Percentiles rank a stretch among this genome's conserved stretches.
These are phyloP conservation scores for Calendula officinalis DNA, from an alignment of 129 eudicot genomes.

Conservation along the genomic window DNA sequence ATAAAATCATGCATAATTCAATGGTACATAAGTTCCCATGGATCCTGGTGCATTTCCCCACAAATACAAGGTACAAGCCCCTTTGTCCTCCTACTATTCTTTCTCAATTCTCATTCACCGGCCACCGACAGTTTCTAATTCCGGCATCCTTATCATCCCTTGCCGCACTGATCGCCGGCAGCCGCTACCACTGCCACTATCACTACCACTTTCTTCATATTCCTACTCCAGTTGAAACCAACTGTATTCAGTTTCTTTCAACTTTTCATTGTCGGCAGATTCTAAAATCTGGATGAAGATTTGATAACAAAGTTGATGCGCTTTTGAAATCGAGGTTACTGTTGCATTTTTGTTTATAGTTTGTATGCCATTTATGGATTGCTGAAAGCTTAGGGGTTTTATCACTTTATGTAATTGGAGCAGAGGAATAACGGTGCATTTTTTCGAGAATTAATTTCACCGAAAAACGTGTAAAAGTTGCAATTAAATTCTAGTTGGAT, in stretches of 20 bases:
- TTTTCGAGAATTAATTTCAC: slow-evolving; percentile 15
- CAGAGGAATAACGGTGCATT: slow-evolving; percentile 20
- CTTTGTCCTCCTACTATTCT: slow-evolving; percentile 26
- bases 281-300: background rate
- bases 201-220: slow-evolving; percentile 5
- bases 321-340: slow-evolving; percentile 3
- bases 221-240: background rate
- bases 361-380: background rate
- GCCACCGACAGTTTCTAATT: slow-evolving; percentile 38
- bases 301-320: slow-evolving; percentile 4
- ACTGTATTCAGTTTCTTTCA: background rate
- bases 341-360: background rate
- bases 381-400: slow-evolving; percentile 5
- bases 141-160: slow-evolving; percentile 27
- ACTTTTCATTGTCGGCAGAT: slow-evolving; percentile 4
- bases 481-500: slow-evolving; percentile 28
- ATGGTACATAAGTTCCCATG: slow-evolving; percentile 31
- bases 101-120: slow-evolving; percentile 13
- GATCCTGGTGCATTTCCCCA: slow-evolving; percentile 27
- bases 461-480: slow-evolving; percentile 12
- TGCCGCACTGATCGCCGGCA: slow-evolving; percentile 4
- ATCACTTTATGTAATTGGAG: slow-evolving; percentile 9
- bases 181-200: too few relatives aligned
- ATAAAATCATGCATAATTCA: background rate
- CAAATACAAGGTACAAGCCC: slow-evolving; percentile 17